These are phyloP conservation scores for Fonsecaea erecta DNA, from an alignment of 2,329 filamentous ascomycete species.

Conservation along the genomic window DNA sequence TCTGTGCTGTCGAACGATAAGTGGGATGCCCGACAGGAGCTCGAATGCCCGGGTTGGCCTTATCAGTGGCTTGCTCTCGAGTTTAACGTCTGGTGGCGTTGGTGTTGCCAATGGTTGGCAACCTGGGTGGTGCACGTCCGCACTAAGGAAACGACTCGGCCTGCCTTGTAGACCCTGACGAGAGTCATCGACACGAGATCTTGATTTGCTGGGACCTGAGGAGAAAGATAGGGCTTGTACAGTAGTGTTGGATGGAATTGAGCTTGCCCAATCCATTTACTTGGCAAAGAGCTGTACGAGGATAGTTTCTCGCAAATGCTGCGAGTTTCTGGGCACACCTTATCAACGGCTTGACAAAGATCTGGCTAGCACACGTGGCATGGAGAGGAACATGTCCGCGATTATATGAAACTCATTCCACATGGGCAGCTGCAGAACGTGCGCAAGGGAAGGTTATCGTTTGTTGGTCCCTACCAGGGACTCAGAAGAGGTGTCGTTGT, in stretches of 20 bases:
- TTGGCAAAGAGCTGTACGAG: background rate
- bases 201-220: background rate
- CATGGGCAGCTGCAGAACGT: background rate
- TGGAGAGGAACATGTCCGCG: background rate
- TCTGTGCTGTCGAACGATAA: background rate
- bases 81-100: conserved; percentile 2
- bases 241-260: background rate
- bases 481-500: background rate
- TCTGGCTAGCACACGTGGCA: conserved; percentile 7
- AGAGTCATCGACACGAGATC: background rate
- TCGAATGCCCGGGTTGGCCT: background rate
- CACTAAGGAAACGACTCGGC: background rate
- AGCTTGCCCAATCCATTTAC: background rate
- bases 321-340: background rate
- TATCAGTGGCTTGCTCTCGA: conserved; percentile 4
- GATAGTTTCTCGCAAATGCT: background rate
- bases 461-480: background rate
- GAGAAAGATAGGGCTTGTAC: conserved; percentile 13
- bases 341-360: conserved; percentile 1
- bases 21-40: background rate
- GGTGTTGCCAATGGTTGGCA: background rate
- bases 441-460: background rate
- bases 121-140: background rate
- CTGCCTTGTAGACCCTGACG: background rate
- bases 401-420: background rate